Conservation (phyloP, 1,139 yeast species). For the Pneumocystis sp. region DNA sequence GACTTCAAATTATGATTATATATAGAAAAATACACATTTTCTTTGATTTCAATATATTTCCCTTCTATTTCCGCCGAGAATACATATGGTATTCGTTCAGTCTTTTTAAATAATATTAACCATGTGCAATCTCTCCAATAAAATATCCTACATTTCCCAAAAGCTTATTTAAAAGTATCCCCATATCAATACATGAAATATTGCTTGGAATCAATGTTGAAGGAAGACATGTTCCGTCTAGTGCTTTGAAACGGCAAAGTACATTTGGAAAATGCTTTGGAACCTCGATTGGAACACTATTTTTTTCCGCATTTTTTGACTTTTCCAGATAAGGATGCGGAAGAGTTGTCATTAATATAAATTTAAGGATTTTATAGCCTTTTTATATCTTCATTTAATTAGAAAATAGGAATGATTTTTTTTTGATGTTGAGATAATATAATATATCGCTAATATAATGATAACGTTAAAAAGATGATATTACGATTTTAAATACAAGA, state of each 20-base stretch:
- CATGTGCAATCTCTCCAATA: not conserved
- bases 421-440: not conserved
- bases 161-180: not conserved
- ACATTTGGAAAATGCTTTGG: not conserved
- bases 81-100: not conserved
- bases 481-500: not conserved
- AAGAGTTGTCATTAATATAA: not conserved
- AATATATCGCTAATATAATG: not conserved
- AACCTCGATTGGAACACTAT: not conserved
- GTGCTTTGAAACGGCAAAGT: not conserved
- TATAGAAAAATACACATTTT: slow-evolving; percentile 61
- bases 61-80: not conserved
- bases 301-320: not conserved
- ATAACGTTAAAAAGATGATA: not conserved
- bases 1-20: slow-evolving; percentile 75
- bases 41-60: slow-evolving; percentile 47
- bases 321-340: not conserved
- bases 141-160: not conserved
- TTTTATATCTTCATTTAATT: too few species aligned
- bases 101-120: not conserved
- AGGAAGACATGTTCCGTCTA: not conserved
- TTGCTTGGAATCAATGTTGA: not conserved
- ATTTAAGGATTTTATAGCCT: not conserved
- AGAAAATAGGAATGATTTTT: too few species aligned
- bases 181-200: not conserved